Conservation (phyloP, 257 asterid species). For the Solanum appendiculatum region DNA sequence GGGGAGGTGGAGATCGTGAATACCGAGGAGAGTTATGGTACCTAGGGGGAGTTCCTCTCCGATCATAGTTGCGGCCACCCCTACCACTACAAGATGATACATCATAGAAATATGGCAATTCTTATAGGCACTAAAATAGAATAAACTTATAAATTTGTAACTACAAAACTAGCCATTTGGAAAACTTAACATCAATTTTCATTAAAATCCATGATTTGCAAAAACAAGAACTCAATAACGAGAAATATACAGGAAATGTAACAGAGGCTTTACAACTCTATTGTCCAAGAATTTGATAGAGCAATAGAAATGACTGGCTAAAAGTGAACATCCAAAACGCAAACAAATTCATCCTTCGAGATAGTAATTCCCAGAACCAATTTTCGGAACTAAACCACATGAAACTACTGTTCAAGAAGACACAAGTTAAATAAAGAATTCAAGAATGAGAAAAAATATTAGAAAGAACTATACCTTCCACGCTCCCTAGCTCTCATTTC, state of each 20-base stretch:
- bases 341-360: background rate
- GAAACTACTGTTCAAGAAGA: background rate
- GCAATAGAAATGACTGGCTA: background rate
- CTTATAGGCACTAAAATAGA: background rate
- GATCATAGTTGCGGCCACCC: slow-evolving; percentile 55
- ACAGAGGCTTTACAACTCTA: background rate
- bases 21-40: slow-evolving; percentile 26
- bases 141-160: background rate
- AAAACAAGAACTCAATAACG: background rate
- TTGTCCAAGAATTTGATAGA: background rate
- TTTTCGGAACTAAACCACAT: background rate
- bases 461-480: slow-evolving; percentile 32
- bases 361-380: background rate
- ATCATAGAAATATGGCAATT: background rate
- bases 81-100: slow-evolving; percentile 10
- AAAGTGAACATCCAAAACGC: background rate
- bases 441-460: background rate
- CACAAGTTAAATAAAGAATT: background rate
- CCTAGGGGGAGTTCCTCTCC: slow-evolving; percentile 57
- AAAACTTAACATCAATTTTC: background rate
- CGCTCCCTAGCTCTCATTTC: slow-evolving; percentile 83
- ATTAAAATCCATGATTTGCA: background rate
- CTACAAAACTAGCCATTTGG: background rate
- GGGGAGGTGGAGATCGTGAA: slow-evolving; percentile 77
- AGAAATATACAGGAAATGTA: background rate